Percentiles rank a stretch among this genome's conserved stretches.
Conservation (phyloP, 2,329 filamentous ascomycete species). For the Clonostachys byssicola region DNA sequence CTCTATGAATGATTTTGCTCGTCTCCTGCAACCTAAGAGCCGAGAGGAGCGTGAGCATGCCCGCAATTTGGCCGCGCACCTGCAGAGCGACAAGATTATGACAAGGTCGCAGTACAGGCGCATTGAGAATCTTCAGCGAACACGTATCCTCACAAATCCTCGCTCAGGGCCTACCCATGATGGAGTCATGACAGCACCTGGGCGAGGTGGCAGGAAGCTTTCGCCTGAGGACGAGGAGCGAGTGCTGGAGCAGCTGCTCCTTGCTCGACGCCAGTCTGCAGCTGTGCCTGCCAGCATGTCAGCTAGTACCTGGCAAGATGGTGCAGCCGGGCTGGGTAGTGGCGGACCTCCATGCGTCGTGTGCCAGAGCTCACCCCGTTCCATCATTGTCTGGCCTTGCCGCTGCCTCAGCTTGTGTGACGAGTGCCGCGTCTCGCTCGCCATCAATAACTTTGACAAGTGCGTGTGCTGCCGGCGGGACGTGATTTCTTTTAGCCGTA, state of each 20-base stretch:
- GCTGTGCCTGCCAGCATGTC: conserved; percentile 6
- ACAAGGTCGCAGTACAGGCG: conserved; percentile 76
- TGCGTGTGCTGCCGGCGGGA: conserved; percentile 92
- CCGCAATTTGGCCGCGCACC: conserved; percentile 73
- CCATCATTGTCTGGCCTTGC: conserved; percentile 94
- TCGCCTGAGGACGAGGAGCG: conserved; percentile 56
- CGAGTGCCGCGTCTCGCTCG: conserved; percentile 87
- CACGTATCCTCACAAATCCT: conserved; percentile 48
- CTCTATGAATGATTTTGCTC: conserved; percentile 65
- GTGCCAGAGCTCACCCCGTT: conserved; percentile 81
- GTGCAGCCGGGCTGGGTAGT: conserved; percentile 66
- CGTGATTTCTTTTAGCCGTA: conserved; percentile 82
- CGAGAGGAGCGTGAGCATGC: conserved; percentile 79
- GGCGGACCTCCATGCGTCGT: conserved; percentile 86
- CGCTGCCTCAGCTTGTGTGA: conserved; percentile 92
- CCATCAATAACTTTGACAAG: conserved; percentile 95
- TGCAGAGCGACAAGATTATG: conserved; percentile 66
- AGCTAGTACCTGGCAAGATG: conserved; percentile 56
- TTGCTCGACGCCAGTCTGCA: conserved; percentile 37
- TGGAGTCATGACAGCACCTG: background rate
- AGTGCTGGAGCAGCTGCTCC: conserved; percentile 55
- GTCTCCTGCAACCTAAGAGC: conserved; percentile 75
- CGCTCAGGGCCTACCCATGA: background rate
- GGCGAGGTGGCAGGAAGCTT: conserved; percentile 30
- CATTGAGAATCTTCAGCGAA: conserved; percentile 64